Evolutionary conservation across 1,139 yeast genomes (phyloP).

Genomic region (Debaryomyces nepalensis): DNA sequence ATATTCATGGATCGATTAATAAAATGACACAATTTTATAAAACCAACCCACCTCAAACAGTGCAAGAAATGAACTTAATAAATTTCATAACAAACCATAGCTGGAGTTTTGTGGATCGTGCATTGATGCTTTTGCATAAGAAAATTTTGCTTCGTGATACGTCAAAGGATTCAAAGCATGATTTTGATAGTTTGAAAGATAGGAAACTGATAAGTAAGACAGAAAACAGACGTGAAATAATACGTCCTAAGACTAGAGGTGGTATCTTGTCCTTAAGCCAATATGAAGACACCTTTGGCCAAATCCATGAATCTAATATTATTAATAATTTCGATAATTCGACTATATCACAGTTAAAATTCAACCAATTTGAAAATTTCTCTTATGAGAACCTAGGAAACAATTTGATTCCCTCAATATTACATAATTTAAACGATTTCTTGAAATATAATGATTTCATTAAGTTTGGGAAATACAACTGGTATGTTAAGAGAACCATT

Average conservation of each 20-base stretch:
- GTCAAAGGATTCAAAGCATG: slow-evolving; percentile 15
- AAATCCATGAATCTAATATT: slow-evolving; percentile 44
- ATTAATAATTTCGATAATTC: slow-evolving; percentile 40
- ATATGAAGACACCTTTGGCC: slow-evolving; percentile 49
- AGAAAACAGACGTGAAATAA: slow-evolving; percentile 11
- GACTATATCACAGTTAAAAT: slow-evolving; percentile 41
- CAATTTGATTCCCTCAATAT: slow-evolving; percentile 59
- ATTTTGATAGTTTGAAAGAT: slow-evolving; percentile 12
- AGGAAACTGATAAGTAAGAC: slow-evolving; percentile 18
- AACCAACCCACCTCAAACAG: slow-evolving; percentile 33
- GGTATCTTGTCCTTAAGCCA: slow-evolving; percentile 40
- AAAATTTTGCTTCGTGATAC: slow-evolving; percentile 47
- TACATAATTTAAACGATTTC: slow-evolving; percentile 61
- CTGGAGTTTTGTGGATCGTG: slow-evolving; percentile 61
- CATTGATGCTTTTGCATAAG: slow-evolving; percentile 57
- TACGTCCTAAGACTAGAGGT: slow-evolving; percentile 24
- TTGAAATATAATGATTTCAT: slow-evolving; percentile 52
- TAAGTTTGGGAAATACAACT: slow-evolving; percentile 56
- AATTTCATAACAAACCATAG: slow-evolving; percentile 54
- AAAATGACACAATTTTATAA: slow-evolving; percentile 32
- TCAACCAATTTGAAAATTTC: slow-evolving; percentile 40
- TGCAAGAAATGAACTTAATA: slow-evolving; percentile 50
- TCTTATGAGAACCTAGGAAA: slow-evolving; percentile 55
- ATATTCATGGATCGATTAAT: slow-evolving; percentile 51
- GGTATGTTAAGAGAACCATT: slow-evolving; percentile 63